Evolutionary conservation across 2,329 filamentous ascomycete species (phyloP).

Genomic region (Fusarium sp.): DNA sequence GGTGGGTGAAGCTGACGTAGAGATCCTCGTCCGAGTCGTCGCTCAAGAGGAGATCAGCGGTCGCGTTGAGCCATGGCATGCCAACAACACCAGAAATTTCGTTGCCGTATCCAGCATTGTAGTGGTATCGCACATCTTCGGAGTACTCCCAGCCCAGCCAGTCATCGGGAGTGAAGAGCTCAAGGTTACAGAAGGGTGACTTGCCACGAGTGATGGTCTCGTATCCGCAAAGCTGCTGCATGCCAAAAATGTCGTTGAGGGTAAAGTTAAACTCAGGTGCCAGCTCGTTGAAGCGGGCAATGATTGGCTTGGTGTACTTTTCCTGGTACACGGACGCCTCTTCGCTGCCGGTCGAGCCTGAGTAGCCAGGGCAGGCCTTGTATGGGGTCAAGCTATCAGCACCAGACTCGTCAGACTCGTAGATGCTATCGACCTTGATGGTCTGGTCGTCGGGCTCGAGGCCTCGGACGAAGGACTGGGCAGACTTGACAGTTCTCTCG

Average conservation of each 20-base stretch:
- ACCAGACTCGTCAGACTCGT: slow-evolving; percentile 66
- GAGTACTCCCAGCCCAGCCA: slow-evolving; percentile 76
- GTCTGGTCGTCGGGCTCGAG: slow-evolving; percentile 63
- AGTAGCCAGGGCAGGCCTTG: slow-evolving; percentile 72
- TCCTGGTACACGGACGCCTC: slow-evolving; percentile 63
- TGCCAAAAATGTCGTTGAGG: slow-evolving; percentile 69
- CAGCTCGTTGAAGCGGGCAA: slow-evolving; percentile 64
- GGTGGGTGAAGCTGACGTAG: slow-evolving; percentile 75
- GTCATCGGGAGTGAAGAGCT: slow-evolving; percentile 69
- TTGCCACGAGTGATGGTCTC: slow-evolving; percentile 71
- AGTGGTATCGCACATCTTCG: slow-evolving; percentile 71
- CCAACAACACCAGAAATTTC: slow-evolving; percentile 67
- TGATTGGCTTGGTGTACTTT: slow-evolving; percentile 69
- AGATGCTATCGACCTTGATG: slow-evolving; percentile 65
- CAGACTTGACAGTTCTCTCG: slow-evolving; percentile 68
- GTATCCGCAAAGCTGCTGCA: slow-evolving; percentile 74
- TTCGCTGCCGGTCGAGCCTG: slow-evolving; percentile 65
- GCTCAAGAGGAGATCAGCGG: slow-evolving; percentile 60
- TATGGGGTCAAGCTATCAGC: slow-evolving; percentile 72
- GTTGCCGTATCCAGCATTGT: slow-evolving; percentile 74
- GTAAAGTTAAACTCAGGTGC: slow-evolving; percentile 72
- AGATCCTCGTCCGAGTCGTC: slow-evolving; percentile 62
- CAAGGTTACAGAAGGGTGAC: slow-evolving; percentile 69
- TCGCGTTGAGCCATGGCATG: slow-evolving; percentile 74
- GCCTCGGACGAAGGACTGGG: slow-evolving; percentile 67